A percentile compares a stretch with the other conserved stretches of the same genome.
phyloP scores from a whole-genome alignment of 2,329 filamentous ascomycete genomes.

The Talaromyces funiculosus region DNA sequence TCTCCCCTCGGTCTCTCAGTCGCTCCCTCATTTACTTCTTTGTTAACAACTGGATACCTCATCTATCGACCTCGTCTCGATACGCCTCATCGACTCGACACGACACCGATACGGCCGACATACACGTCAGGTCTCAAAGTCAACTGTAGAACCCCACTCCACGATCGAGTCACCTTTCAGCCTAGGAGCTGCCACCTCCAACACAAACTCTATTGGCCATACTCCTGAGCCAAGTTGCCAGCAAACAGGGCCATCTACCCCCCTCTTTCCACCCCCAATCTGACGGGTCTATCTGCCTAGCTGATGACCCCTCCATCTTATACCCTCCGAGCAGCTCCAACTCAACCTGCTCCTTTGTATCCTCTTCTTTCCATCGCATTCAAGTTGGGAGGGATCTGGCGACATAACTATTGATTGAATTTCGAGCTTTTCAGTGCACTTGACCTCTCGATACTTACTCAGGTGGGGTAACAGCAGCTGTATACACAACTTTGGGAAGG shows the following conservation, averaged over 20 bases:
- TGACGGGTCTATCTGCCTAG: slow-evolving; percentile 9
- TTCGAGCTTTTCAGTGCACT: not conserved
- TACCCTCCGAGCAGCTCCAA: not conserved
- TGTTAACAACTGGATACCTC: not conserved
- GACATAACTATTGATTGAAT: not conserved
- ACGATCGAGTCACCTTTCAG: slow-evolving; percentile 3
- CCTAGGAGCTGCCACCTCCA: not conserved
- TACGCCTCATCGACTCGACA: not conserved
- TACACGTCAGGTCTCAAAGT: not conserved
- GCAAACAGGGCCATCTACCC: not conserved
- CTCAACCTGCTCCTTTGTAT: not conserved
- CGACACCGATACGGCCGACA: not conserved
- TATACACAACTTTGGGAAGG: not conserved
- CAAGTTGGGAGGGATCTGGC: not conserved
- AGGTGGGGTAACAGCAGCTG: slow-evolving; percentile 3
- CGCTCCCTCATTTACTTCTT: not conserved
- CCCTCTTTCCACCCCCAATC: not conserved
- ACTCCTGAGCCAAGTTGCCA: not conserved
- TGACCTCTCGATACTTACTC: not conserved
- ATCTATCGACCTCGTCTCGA: not conserved
- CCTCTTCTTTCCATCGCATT: not conserved
- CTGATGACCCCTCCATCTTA: not conserved
- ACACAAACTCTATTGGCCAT: not conserved
- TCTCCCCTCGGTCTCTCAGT: not conserved
- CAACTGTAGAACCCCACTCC: not conserved